Base-by-base conservation (phyloP, 2,329 filamentous ascomycete genomes). In the Proliferodiscus dingleyae region DNA sequence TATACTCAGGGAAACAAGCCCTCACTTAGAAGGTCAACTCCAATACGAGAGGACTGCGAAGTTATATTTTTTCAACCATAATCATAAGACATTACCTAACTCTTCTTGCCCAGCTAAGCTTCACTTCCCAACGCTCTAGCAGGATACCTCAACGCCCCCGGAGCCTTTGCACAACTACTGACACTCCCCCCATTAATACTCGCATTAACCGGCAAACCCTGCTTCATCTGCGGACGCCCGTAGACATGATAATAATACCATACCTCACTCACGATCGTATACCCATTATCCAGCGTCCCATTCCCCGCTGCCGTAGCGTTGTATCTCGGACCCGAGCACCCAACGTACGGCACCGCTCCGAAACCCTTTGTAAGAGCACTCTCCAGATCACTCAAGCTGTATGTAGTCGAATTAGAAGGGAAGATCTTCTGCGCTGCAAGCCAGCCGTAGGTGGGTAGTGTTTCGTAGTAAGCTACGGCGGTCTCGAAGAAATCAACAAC, bases 201-300 rank as follows among this genome's bases (percentile, higher is more conserved):
- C 68, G 59, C 58, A 41, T 55, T 45, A 19, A 60, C 54, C 5
- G 55, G 57, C 19, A 75, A 57, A 8, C 66, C 70, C 32, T 73
- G 62, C 2, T 67, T 69, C 44, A 71, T 65, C 65, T 84, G 81
- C 5, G 78, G 73, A 13, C 70, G 63, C 3, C 81, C 81, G 45
- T 70, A 71, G 42, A 77, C 75, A 62, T 83, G 74, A 61, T 76
- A 72, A 57, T 83, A 84, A 59, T 85, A 85, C 80, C 80, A 85
- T 10, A 81, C 70, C 69, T 86, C 81, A 47, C 62, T 73, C 38
- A 85, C 54, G 24, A 73, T 68, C 1, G 79, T 84, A 51, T 66
- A 66, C 2, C 81, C 80, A 45, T 68, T 73, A 55, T 85, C 81
- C 2, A 58, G 56, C 2, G 71, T 73, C 16, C 74, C 73, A 49